A percentile compares a stretch with the other conserved stretches of the same genome.
Conservation (phyloP, 768 basidiomycete genomes). For the Hericium coralloides region DNA sequence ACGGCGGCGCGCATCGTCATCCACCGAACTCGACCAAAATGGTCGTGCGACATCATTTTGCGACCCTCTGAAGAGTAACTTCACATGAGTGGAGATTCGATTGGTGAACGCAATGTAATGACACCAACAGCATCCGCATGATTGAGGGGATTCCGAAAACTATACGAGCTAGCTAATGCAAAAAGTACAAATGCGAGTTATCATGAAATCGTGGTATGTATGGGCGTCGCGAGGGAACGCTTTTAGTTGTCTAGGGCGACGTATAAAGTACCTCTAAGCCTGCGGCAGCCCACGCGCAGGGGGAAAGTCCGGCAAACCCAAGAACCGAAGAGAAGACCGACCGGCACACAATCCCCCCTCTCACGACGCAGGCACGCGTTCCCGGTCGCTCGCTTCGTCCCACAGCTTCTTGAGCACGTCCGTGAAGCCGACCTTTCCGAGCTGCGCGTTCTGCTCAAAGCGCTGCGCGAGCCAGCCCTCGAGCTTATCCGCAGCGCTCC, state of each 20-base stretch:
- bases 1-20: too few relatives aligned
- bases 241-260: slow-evolving; percentile 15
- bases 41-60: too few relatives aligned
- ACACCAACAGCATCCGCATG: background rate
- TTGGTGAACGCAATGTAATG: too few relatives aligned
- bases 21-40: too few relatives aligned
- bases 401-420: slow-evolving; percentile 75
- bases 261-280: slow-evolving; percentile 14
- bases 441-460: slow-evolving; percentile 86
- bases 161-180: background rate
- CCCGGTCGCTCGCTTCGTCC: slow-evolving; percentile 56
- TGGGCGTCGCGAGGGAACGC: slow-evolving; percentile 11
- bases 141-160: background rate
- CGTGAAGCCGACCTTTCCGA: slow-evolving; percentile 85
- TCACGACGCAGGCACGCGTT: slow-evolving; percentile 24
- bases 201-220: slow-evolving; percentile 19
- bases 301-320: slow-evolving; percentile 7
- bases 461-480: slow-evolving; percentile 83
- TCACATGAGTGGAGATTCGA: too few relatives aligned
- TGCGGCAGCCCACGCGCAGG: slow-evolving; percentile 7
- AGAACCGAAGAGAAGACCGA: background rate
- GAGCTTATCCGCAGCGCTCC: slow-evolving; percentile 70
- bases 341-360: slow-evolving; percentile 4
- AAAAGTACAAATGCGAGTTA: slow-evolving; percentile 17
- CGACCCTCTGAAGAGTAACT: too few relatives aligned